Base-by-base conservation (phyloP, 148 eudicot species). In the Pharnaceum exiguum region DNA sequence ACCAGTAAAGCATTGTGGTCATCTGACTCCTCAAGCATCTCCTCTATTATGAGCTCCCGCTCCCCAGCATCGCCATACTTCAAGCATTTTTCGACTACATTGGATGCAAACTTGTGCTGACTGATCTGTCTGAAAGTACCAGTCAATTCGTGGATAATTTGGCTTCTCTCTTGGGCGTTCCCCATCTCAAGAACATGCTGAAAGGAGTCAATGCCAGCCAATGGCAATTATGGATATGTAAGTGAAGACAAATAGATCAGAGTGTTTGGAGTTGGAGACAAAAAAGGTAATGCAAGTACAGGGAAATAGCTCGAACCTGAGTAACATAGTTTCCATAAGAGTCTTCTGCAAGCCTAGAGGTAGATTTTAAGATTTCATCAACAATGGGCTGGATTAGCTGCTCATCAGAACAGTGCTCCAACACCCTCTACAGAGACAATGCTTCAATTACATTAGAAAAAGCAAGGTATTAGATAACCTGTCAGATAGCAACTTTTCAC, bases 321-420 rank as follows among this genome's bases (percentile, higher is more conserved):
- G 83, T 80, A 33, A 90, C 95, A 71, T 87, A 90, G 72, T 87
- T 87, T 27, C 97, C 95, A 65, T 87, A 90, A 18, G 86, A 85
- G 60, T 90, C 97, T 51, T 80, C 76, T 50, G 93, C 93, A 49
- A 90, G 93, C 48, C 55, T 59, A 64, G 60, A 80, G 33, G 80
- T 77, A 31, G 93, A 78, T 48, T 90, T 87, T 74, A 87, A 70
- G 49, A 90, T 75, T 73, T 90, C 97, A 66, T 84, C 81, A 27
- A 87, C 73, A 32, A 91, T 73, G 57, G 64, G 71, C 48, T 68
- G 79, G 64, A 72, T 81, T 47, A 69, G 77, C 51, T 62, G 26
- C 32, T 79, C 77, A 56, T 87, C 81, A 25, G 85, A 65, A 62
- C 89, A 87, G 70, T 87, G 89, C 79, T 90, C 95, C 64, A 90